Base-by-base conservation (phyloP, 163 green algal species). In the Chlamydomonas reinhardtii region DNA sequence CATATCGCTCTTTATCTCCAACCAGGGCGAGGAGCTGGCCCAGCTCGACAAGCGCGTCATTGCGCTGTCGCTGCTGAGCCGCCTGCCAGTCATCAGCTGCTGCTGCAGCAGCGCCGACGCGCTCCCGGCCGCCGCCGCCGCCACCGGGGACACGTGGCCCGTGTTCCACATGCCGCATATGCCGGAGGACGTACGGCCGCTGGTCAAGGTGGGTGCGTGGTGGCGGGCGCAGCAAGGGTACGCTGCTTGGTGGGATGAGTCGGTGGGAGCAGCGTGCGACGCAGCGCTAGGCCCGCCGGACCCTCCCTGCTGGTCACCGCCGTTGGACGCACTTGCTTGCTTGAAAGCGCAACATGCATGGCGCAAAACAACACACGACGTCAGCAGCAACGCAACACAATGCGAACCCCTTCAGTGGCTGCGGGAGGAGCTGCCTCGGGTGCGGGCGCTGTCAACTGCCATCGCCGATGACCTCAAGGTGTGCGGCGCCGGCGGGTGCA, bases 111-210 rank as follows among this genome's bases (percentile, higher is more conserved):
- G 43, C 48, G n/a, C 48, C 70, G 5, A 70, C 4, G 31, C 70
- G 35, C 69, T 86, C 56, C 56, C 56, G 1, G 70, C 69, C 6
- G 80, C 80, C 34, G 39, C 22, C 27, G 70, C 69, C 43, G 70
- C 70, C 25, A 56, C 70, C 17, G 80, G 80, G 2, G 70, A 61
- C 80, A 86, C 80, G 27, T 86, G 80, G 80, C 80, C 80, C 12
- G 80, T 86, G 70, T 86, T 74, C 80, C 78, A 79, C 69, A 37
- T 59, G 27, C 69, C 70, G 8, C 69, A 79, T 35, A 52, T 68
- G 65, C 61, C 48, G 12, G 80, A 86, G 52, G 34, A 86, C 69
- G 52, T 39, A 22, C 3, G 56, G 25, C 52, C 52, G 14, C 29
- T 85, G 69, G 34, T 52, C 32, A 9, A 77, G 68, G 79, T 85